A percentile compares a stretch with the other conserved stretches of the same genome.
These are phyloP conservation scores for Penicillium verrucosum DNA, from an alignment of 2,329 filamentous ascomycete genomes.

Conservation along the genomic window DNA sequence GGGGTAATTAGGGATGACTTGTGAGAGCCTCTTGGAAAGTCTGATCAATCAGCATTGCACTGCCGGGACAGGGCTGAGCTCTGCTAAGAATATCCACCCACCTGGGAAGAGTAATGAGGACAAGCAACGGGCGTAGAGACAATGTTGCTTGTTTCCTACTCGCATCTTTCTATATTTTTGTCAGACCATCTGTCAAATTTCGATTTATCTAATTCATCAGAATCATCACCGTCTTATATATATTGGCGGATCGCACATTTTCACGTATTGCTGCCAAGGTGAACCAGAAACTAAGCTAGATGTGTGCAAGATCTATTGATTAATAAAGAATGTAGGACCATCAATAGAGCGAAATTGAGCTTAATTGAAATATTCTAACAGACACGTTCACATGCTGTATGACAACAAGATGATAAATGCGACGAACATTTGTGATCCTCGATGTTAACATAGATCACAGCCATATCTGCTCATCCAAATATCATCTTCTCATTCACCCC, in stretches of 20 bases:
- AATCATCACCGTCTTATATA: neutral
- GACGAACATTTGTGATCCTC: neutral
- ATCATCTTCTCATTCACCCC: too few species aligned
- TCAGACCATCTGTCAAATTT: neutral
- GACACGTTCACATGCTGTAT: neutral
- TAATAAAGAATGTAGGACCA: neutral
- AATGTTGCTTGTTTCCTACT: neutral
- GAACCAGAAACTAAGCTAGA: neutral
- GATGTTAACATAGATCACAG: neutral
- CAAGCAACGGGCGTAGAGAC: neutral
- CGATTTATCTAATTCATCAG: neutral
- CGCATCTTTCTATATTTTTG: neutral
- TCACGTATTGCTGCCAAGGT: neutral
- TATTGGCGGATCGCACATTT: neutral
- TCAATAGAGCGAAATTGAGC: neutral
- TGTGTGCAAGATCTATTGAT: neutral
- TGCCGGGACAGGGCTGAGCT: neutral
- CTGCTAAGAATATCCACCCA: neutral
- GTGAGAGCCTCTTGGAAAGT: neutral
- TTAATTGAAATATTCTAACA: neutral
- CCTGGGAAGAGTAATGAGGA: too few species aligned
- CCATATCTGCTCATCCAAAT: neutral
- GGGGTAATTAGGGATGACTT: neutral
- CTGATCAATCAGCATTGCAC: neutral
- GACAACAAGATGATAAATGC: neutral